Conservation (phyloP, 1,284 basidiomycete species). For the Rugosomyces carneus region DNA sequence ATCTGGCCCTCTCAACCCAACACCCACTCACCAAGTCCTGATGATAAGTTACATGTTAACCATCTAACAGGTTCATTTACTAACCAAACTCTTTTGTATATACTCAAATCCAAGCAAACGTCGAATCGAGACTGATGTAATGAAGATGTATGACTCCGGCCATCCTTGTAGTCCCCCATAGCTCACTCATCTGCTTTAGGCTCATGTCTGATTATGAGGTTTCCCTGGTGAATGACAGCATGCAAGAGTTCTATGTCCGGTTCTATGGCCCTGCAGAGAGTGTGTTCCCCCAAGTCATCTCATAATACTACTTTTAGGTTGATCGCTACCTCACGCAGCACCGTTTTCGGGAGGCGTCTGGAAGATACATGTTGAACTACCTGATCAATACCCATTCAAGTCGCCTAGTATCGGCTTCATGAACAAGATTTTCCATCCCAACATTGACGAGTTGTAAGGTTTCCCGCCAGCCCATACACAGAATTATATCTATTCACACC, state of each 20-base stretch:
- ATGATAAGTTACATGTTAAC: conserved; percentile 22
- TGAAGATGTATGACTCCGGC: conserved; percentile 76
- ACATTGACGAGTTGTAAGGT: conserved; percentile 90
- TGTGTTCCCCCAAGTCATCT: conserved; percentile 34
- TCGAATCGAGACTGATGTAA: conserved; percentile 97
- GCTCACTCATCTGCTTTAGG: conserved; percentile 35
- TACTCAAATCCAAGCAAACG: conserved; percentile 63
- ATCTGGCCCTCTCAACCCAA: conserved; percentile 20
- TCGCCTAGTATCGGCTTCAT: conserved; percentile 98
- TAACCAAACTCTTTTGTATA: conserved; percentile 16
- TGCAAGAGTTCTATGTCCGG: conserved; percentile 98
- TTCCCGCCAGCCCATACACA: background rate
- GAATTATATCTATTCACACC: conserved; percentile 9
- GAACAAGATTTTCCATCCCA: conserved; percentile 99
- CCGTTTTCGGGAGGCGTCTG: conserved; percentile 95
- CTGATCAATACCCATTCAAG: conserved; percentile 98
- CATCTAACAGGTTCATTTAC: conserved; percentile 9
- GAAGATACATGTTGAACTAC: conserved; percentile 99
- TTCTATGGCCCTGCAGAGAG: conserved; percentile 95
- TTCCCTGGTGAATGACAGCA: conserved; percentile 94
- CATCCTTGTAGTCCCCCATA: conserved; percentile 3
- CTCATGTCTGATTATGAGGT: conserved; percentile 98
- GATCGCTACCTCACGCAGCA: conserved; percentile 43
- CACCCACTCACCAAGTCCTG: conserved; percentile 28
- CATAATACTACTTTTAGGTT: conserved; percentile 4